Base-by-base conservation (phyloP, 2,329 filamentous ascomycete species). In the Blastomyces silverae region DNA sequence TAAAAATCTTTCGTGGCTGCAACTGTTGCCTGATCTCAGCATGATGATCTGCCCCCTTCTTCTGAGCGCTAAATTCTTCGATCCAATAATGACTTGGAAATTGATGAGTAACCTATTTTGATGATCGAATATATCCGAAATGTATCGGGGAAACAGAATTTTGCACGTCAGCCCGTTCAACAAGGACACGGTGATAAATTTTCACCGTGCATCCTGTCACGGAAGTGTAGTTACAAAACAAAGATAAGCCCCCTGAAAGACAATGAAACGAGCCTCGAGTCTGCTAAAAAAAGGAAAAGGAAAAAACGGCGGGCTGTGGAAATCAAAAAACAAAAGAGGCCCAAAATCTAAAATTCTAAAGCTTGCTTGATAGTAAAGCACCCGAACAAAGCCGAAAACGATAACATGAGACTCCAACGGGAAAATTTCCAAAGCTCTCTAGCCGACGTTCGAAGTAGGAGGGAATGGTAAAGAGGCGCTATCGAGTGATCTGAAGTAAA, bases 261-360 rank as follows among this genome's bases (percentile, higher is more conserved):
- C 25, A 13, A 28, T 17, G 10, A 17, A 53, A 6, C 15, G 7
- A 8, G 50, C 13, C 11, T 13, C 15, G 13, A 28, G 34, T 20
- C 34, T n/a, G 10, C 11, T 13, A n/a, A 34, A 39, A 39, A 57
- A 10, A 13, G 37, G 37, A 39, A 39, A 39, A 13, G 37, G 37
- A 39, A 39, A 39, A 11, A 55, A 55, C 20, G 1, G 20, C 17
- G 52, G 52, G 25, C 55, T 15, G 10, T 22, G n/a, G 15, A 10
- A 53, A 10, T 6, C 53, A 56, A 13, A n/a, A 39, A 15, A 11
- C n/a, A 2, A 39, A 39, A 31, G 10, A 28, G 25, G 31, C 28
- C 28, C 28, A 20, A 57, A 60, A 48, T 60, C 39, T 60, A 46
- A 42, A 60, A 60, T 10, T 20, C 22, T 28, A 60, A 60, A 39